These are phyloP conservation scores for Sorghum bicolor DNA, from an alignment of 176 grass and related monocot genomes.

Conservation along the genomic window Sorghum_bicolor_NCBIv3 NC_012870.2:14653501-14654000, in stretches of 20 bases:
- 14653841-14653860: constrained; percentile 29
- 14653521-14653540: constrained; percentile 33
- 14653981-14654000: constrained; percentile 50
- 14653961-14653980: constrained; percentile 32
- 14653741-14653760: constrained; percentile 34
- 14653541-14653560: constrained; percentile 41
- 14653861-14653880: constrained; percentile 21
- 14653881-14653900: constrained; percentile 63
- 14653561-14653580: not conserved
- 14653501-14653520: constrained; percentile 32
- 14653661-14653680: constrained; percentile 36
- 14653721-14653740: constrained; percentile 30
- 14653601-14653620: constrained; percentile 10
- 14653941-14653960: constrained; percentile 35
- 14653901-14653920: constrained; percentile 56
- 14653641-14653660: constrained; percentile 28
- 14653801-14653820: constrained; percentile 29
- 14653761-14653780: constrained; percentile 25
- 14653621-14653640: constrained; percentile 30
- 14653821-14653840: constrained; percentile 30
- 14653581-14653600: constrained; percentile 34
- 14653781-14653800: constrained; percentile 37
- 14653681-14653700: constrained; percentile 36
- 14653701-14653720: constrained; percentile 31
- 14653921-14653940: constrained; percentile 61